Percentiles rank a stretch among this genome's conserved stretches.
Evolutionary conservation across 1,284 basidiomycete species (phyloP).

Genomic region (Wallemia ichthyophaga): DNA sequence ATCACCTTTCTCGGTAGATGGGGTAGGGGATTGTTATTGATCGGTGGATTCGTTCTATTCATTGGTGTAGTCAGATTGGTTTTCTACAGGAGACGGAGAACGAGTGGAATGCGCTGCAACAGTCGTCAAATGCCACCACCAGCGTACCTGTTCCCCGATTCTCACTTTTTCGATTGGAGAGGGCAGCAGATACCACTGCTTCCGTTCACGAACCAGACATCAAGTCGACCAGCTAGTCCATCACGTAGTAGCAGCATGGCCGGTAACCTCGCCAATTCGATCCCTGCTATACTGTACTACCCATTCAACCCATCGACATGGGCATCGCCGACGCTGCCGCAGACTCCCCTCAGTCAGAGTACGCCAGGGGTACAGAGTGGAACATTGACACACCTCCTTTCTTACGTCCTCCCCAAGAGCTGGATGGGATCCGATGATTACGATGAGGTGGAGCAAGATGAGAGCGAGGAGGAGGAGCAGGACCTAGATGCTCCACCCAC

Average conservation of each 20-base stretch:
- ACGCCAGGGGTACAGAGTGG: no score
- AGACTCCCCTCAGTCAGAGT: neutral
- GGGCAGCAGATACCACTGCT: constrained; percentile 2
- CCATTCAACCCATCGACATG: neutral
- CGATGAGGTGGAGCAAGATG: neutral
- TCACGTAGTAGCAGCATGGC: neutral
- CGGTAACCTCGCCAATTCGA: neutral
- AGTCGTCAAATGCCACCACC: neutral
- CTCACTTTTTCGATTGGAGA: constrained; percentile 6
- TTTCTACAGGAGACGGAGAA: constrained; percentile 15
- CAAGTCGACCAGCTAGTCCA: neutral
- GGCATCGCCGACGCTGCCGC: neutral
- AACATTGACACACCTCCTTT: no score
- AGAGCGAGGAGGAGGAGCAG: neutral
- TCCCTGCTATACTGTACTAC: constrained; percentile 1
- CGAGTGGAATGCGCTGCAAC: constrained; percentile 5
- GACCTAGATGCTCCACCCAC: neutral
- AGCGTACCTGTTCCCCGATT: neutral
- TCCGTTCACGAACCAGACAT: neutral
- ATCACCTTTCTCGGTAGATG: constrained; percentile 62
- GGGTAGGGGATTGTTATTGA: constrained; percentile 58
- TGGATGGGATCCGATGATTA: neutral
- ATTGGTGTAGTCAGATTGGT: constrained; percentile 31
- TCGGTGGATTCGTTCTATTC: constrained; percentile 39
- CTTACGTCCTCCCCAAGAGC: neutral